phyloP scores from a whole-genome alignment of 495 filamentous ascomycete genomes.

The Sphaerosporella brunnea region DNA sequence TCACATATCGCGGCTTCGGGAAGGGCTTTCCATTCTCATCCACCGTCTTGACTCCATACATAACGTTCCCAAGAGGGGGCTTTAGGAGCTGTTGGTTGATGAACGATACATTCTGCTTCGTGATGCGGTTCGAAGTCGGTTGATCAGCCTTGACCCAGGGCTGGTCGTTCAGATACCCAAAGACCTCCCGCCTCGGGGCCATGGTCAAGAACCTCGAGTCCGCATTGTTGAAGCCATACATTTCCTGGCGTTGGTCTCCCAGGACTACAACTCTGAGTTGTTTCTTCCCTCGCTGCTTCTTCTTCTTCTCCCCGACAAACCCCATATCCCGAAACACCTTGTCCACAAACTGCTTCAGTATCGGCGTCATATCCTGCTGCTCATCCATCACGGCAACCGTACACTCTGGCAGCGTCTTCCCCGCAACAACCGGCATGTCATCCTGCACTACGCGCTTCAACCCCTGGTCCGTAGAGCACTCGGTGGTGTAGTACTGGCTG shows the following conservation, averaged over 20 bases:
- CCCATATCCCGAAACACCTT: not conserved
- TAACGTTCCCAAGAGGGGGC: not conserved
- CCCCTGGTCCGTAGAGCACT: slow-evolving; percentile 10
- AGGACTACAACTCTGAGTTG: slow-evolving; percentile 6
- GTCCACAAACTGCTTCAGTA: slow-evolving; percentile 3
- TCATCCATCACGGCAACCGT: slow-evolving; percentile 10
- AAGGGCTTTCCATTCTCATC: no score
- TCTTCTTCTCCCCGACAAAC: not conserved
- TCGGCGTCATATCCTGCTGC: slow-evolving; percentile 11
- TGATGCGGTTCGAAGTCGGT: slow-evolving; percentile 1
- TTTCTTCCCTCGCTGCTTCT: no score
- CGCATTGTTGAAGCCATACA: slow-evolving; percentile 11
- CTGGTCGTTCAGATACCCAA: not conserved
- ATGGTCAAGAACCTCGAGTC: slow-evolving; percentile 9
- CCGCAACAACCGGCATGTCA: not conserved
- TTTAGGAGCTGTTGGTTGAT: slow-evolving; percentile 7
- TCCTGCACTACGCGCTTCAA: slow-evolving; percentile 7
- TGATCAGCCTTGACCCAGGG: not conserved
- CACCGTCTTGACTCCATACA: not conserved
- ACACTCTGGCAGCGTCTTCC: not conserved
- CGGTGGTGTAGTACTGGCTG: slow-evolving; percentile 1
- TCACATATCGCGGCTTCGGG: slow-evolving; percentile 7
- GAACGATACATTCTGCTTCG: slow-evolving; percentile 1
- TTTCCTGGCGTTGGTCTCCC: slow-evolving; percentile 8
- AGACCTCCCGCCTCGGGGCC: not conserved